Evolutionary conservation across 2,329 filamentous ascomycete species (phyloP), one percentile per base, ranked within the genome.

Genomic region (Cladosporium colombiae): DNA sequence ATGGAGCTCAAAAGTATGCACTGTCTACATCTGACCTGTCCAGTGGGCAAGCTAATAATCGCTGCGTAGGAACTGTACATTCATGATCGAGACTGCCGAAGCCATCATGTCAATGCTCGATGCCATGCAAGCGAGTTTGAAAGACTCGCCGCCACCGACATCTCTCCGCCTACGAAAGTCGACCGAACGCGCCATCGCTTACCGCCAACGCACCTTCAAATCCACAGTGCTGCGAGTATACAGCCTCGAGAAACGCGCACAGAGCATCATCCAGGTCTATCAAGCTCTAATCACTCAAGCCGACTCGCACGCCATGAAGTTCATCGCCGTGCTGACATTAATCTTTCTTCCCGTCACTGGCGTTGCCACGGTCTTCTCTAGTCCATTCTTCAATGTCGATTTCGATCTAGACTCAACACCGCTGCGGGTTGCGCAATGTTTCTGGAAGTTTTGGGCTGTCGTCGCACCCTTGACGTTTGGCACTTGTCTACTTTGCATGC

Each of bases 171-270:
- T 44, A 11, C 46, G 60, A n/a, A 44, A 50, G 16, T 25, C 46
- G n/a, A 44, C 49, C 7, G 23, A 55, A 23, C 29, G 49, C 14
- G 49, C 60, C 14, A 27, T 62, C 7, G 14, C 49, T 23, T 62
- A 62, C 60, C 60, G 60, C 49, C 53, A 62, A 44, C 60, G 60
- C 21, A 62, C 60, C 31, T 62, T 62, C 49, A 62, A 62, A 55
- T 62, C 60, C 8, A 62, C 60, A 6, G 49, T 62, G 3, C 33
- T 62, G n/a, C 23, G 33, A 29, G 60, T 62, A 18, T 40, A 62
- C 21, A 44, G 31, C 14, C 21, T 55, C 11, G 60, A 62, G 33
- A 62, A 44, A 31, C 60, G 60, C 49, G 60, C 49, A 3, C 23
- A 21, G 14, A 62, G 60, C 49, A 40, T 33, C 49, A 62, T 55